Percentiles rank a stretch among this genome's conserved stretches.
phyloP scores from a whole-genome alignment of 1,284 basidiomycete species.

The Porodaedalea pini region DNA sequence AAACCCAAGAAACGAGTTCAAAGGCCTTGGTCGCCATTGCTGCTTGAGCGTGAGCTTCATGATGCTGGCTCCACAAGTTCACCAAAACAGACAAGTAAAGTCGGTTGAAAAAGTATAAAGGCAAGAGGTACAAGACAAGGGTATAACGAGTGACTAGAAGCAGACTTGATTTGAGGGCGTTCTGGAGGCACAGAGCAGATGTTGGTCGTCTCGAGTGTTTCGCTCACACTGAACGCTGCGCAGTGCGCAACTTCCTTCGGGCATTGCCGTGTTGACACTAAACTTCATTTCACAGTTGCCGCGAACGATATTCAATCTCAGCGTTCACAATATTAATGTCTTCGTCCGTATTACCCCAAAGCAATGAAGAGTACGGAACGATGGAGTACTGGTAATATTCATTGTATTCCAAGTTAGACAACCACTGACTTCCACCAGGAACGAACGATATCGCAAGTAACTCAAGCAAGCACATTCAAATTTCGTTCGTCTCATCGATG shows the following conservation, averaged over 20 bases:
- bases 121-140: background rate
- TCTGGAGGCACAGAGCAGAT: constrained; percentile 15
- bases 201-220: background rate
- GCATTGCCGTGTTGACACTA: background rate
- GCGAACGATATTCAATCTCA: constrained; percentile 9
- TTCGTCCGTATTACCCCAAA: constrained; percentile 45
- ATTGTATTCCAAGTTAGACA: constrained; percentile 15
- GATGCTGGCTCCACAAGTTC: constrained; percentile 9
- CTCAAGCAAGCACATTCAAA: background rate
- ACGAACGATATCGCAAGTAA: constrained; percentile 67
- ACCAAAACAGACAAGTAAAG: too few species aligned
- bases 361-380: constrained; percentile 74
- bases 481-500: constrained; percentile 18
- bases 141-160: constrained; percentile 11
- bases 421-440: constrained; percentile 35
- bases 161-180: constrained; percentile 22
- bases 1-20: constrained; percentile 77
- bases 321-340: constrained; percentile 31
- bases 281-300: background rate
- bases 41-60: constrained; percentile 79
- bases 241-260: constrained; percentile 12
- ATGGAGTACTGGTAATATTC: constrained; percentile 67
- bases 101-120: background rate
- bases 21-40: constrained; percentile 75
- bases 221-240: background rate